A percentile compares a stretch with the other conserved stretches of the same genome.
Conservation (phyloP, 352 stramenopile species). For the Pythium grandisporangium region DNA sequence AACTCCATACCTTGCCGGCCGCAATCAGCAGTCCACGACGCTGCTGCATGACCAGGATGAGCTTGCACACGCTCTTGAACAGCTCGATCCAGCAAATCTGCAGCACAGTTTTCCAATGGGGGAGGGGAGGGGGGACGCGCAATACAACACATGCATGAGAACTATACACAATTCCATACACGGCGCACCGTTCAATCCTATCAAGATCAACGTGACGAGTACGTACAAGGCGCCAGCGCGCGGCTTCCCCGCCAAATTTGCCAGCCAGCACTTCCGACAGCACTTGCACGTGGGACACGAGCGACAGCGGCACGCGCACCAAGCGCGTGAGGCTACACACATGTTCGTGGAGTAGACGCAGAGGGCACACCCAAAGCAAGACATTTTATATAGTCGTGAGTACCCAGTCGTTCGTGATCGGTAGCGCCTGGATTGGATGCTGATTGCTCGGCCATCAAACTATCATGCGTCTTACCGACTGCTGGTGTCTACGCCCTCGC, state of each 20-base stretch:
- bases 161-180: background rate
- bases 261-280: conserved; percentile 64
- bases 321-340: conserved; percentile 37
- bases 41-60: conserved; percentile 55
- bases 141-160: too few species aligned
- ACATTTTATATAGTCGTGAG: too few species aligned
- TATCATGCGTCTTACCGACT: background rate
- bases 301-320: conserved; percentile 58
- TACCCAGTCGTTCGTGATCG: too few species aligned
- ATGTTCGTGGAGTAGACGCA: too few species aligned
- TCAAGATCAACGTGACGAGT: background rate
- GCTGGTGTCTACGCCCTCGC: background rate
- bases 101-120: too few species aligned
- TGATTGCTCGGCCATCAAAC: too few species aligned
- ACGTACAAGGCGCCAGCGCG: conserved; percentile 63
- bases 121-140: too few species aligned
- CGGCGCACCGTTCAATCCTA: background rate
- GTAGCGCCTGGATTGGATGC: too few species aligned
- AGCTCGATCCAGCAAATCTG: conserved; percentile 77
- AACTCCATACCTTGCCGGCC: conserved; percentile 33
- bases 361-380: too few species aligned
- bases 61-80: conserved; percentile 58
- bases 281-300: conserved; percentile 77
- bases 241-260: conserved; percentile 54
- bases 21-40: conserved; percentile 44